phyloP scores from a whole-genome alignment of 176 grass and related monocot species.

The Pharus latifolius region DNA sequence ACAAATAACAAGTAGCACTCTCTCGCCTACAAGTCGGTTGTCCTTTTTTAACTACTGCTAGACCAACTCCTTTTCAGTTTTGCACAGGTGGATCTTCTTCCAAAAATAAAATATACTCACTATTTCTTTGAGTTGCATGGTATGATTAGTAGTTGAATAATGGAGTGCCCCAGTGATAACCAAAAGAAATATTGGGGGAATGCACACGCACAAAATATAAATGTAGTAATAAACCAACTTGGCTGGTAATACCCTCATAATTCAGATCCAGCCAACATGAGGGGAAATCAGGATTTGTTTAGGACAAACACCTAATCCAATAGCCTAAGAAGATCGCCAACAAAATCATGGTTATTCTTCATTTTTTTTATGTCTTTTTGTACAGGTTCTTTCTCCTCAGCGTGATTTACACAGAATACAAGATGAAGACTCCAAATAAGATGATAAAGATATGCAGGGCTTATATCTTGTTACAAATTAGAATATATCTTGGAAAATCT shows the following conservation, averaged over 20 bases:
- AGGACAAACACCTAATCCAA: background rate
- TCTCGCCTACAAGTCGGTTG: background rate
- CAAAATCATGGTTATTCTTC: background rate
- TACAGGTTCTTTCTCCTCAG: background rate
- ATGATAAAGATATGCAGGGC: too few species aligned
- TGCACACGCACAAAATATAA: background rate
- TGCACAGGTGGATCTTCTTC: constrained; percentile 6
- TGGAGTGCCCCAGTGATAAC: background rate
- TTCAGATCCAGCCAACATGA: background rate
- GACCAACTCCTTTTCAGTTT: constrained; percentile 12
- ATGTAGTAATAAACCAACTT: background rate
- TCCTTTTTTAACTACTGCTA: constrained; percentile 26
- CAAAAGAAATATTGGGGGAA: background rate
- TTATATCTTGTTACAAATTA: too few species aligned
- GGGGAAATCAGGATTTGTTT: background rate
- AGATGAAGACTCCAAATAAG: background rate
- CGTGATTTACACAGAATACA: background rate
- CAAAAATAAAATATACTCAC: background rate
- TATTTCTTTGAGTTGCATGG: constrained; percentile 5
- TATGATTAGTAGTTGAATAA: constrained; percentile 9
- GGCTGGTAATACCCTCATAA: background rate
- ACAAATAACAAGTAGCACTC: constrained; percentile 1
- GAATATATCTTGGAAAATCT: too few species aligned
- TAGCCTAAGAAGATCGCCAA: background rate
- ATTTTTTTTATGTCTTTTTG: background rate